Conservation (phyloP, 2,329 filamentous ascomycete genomes). For the Scytalidium sp. region DNA sequence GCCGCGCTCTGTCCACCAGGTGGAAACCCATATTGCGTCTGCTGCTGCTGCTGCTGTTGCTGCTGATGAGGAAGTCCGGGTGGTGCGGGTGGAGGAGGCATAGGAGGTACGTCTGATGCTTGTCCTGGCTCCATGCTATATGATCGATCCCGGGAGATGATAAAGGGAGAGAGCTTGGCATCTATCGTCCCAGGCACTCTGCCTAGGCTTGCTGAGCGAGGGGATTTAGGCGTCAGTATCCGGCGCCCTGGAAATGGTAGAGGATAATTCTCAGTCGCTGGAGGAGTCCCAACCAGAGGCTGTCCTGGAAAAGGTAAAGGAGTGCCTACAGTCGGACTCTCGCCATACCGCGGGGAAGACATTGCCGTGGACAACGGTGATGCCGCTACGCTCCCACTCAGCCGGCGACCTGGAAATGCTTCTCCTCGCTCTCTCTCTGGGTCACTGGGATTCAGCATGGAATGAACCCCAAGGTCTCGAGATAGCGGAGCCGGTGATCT, state of each 20-base stretch:
- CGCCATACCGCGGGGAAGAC: slow-evolving; percentile 18
- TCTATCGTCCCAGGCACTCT: slow-evolving; percentile 43
- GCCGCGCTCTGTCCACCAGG: slow-evolving; percentile 24
- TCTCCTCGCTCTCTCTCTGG: slow-evolving; percentile 13
- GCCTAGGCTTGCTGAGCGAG: slow-evolving; percentile 50
- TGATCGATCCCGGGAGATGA: slow-evolving; percentile 36
- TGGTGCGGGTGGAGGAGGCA: slow-evolving; percentile 30
- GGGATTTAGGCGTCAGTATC: slow-evolving; percentile 30
- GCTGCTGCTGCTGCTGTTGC: slow-evolving; percentile 14
- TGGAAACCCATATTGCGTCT: slow-evolving; percentile 30
- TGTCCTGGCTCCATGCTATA: slow-evolving; percentile 39
- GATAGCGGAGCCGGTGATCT: slow-evolving; percentile 18
- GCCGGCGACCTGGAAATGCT: slow-evolving; percentile 11
- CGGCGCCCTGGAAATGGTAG: slow-evolving; percentile 24
- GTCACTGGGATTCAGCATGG: slow-evolving; percentile 32
- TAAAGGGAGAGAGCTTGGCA: slow-evolving; percentile 45
- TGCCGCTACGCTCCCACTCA: slow-evolving; percentile 16
- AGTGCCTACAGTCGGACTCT: slow-evolving; percentile 17
- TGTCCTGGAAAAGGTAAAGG: slow-evolving; percentile 19
- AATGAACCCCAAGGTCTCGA: slow-evolving; percentile 31
- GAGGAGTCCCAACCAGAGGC: slow-evolving; percentile 13
- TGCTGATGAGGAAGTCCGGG: background rate
- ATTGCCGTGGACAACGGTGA: slow-evolving; percentile 19
- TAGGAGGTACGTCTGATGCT: slow-evolving; percentile 38
- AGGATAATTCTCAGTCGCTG: slow-evolving; percentile 14